A percentile compares a stretch with the other conserved stretches of the same genome.
Conservation (phyloP, 2,329 filamentous ascomycete genomes). For the Aspergillus fumigatiaffinis region DNA sequence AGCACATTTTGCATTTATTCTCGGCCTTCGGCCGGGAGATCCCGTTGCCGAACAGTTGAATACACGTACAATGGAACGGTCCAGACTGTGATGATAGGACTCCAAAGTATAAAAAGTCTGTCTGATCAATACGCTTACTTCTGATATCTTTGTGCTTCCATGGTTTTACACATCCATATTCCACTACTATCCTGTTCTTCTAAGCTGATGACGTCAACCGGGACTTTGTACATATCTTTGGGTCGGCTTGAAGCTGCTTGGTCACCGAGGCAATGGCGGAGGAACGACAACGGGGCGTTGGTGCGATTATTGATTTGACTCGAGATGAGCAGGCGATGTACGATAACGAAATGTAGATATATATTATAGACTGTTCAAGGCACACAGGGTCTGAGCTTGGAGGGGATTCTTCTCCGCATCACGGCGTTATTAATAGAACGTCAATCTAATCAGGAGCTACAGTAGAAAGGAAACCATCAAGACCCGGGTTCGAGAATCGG, state of each 20-base stretch:
- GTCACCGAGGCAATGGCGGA: neutral
- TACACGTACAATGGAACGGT: too few relatives aligned
- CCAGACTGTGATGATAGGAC: too few relatives aligned
- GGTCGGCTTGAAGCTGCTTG: neutral
- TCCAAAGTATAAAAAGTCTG: too few relatives aligned
- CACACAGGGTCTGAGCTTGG: neutral
- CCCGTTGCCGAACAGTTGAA: too few relatives aligned
- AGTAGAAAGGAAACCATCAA: too few relatives aligned
- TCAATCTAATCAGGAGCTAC: neutral
- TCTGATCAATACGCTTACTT: too few relatives aligned
- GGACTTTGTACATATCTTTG: neutral
- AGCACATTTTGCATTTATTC: neutral
- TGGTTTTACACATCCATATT: too few relatives aligned
- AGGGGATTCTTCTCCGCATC: neutral
- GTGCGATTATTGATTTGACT: neutral
- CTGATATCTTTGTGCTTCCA: too few relatives aligned
- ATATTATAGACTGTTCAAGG: neutral
- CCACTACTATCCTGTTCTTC: too few relatives aligned
- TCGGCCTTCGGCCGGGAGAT: neutral
- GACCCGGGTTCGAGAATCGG: neutral
- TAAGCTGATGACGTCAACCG: too few relatives aligned
- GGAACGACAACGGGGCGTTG: neutral
- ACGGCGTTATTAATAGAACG: too few relatives aligned
- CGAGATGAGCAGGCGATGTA: neutral
- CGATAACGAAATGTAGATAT: neutral